These are phyloP conservation scores for Phlebiopsis flavidoalba DNA, from an alignment of 768 basidiomycete species.

Conservation along the genomic window DNA sequence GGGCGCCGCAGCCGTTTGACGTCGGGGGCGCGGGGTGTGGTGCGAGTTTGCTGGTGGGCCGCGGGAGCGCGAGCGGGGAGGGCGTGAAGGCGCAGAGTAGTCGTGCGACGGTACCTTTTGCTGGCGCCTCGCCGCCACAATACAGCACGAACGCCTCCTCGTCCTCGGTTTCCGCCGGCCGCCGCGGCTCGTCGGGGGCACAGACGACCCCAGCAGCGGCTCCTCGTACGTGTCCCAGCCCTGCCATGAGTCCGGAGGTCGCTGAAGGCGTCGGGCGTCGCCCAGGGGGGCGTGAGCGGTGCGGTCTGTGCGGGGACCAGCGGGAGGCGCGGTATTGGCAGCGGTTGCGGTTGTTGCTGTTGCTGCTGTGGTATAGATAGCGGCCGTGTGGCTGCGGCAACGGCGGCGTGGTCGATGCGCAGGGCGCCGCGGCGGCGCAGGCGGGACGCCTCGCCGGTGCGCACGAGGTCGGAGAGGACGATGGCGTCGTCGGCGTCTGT, in stretches of 20 bases:
- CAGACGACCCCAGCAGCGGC: neutral
- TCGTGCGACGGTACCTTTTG: neutral
- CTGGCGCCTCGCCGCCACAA: slow-evolving; percentile 28
- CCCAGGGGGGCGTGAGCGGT: slow-evolving; percentile 2
- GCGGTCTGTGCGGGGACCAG: neutral
- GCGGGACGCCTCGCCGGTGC: slow-evolving; percentile 69
- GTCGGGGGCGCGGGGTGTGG: slow-evolving; percentile 19
- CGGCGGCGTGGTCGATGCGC: slow-evolving; percentile 44
- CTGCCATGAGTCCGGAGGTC: neutral
- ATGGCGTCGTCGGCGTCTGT: slow-evolving; percentile 63
- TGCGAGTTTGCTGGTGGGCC: slow-evolving; percentile 9
- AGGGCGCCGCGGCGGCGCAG: slow-evolving; percentile 71
- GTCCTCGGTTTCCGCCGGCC: slow-evolving; percentile 18
- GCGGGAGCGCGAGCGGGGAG: slow-evolving; percentile 29
- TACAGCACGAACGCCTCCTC: slow-evolving; percentile 32
- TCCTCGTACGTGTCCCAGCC: neutral
- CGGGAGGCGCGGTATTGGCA: slow-evolving; percentile 6
- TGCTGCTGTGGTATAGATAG: neutral
- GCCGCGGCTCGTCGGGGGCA: slow-evolving; percentile 5
- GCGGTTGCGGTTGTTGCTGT: neutral
- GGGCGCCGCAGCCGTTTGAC: slow-evolving; percentile 59
- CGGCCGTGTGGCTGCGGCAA: slow-evolving; percentile 4
- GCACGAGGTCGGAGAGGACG: slow-evolving; percentile 67
- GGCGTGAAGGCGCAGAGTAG: slow-evolving; percentile 24
- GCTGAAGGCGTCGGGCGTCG: neutral